These are phyloP conservation scores for Eleusine indica DNA, from an alignment of 176 grass and related monocot genomes.

Conservation along the genomic window DNA sequence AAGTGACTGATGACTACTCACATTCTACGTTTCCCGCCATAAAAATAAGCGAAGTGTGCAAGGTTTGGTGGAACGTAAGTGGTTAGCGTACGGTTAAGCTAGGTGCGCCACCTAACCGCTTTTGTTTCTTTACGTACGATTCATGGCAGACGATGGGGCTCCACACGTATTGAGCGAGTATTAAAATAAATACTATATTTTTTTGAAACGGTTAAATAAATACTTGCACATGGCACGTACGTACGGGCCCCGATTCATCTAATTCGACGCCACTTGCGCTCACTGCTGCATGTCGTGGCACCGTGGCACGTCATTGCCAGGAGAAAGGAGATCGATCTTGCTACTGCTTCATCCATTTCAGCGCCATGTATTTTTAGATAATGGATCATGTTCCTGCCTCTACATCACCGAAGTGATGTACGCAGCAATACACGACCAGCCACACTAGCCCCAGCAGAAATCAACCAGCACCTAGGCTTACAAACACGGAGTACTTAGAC, in stretches of 20 bases:
- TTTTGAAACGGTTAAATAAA: background rate
- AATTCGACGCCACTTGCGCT: background rate
- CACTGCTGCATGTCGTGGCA: background rate
- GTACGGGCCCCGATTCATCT: background rate
- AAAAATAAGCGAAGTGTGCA: background rate
- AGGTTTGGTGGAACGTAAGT: conserved; percentile 16
- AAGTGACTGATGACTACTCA: background rate
- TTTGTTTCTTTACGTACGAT: conserved; percentile 39
- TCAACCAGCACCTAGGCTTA: no score
- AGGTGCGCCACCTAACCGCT: conserved; percentile 3
- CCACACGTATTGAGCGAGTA: conserved; percentile 2
- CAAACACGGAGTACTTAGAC: no score
- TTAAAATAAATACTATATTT: background rate
- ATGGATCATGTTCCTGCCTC: no score
- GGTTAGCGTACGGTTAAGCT: background rate
- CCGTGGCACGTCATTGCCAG: background rate
- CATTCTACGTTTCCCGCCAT: background rate
- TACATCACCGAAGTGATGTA: no score
- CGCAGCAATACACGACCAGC: no score
- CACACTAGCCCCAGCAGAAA: no score
- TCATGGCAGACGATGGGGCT: conserved; percentile 13
- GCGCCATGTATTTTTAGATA: background rate
- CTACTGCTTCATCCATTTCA: background rate
- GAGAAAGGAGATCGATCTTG: background rate
- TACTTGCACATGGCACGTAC: conserved; percentile 28